Conservation (phyloP, 352 stramenopile genomes). For the Pythium guiyangense region DNA sequence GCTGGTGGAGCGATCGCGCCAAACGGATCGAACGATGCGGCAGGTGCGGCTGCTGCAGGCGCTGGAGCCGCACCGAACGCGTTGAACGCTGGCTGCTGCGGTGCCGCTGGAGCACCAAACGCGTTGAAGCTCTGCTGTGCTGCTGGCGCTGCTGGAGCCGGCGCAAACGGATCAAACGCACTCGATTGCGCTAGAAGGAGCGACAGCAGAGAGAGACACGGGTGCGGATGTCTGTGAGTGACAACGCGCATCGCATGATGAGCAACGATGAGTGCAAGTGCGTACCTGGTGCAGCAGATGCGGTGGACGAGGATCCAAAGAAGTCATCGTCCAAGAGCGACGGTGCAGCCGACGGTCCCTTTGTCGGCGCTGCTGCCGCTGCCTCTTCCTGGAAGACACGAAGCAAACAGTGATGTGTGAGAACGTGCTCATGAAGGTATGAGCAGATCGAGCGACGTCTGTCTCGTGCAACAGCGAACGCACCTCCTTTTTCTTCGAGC, state of each 20-base stretch:
- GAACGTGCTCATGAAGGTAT: background rate
- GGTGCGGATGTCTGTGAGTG: background rate
- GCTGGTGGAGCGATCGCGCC: constrained; percentile 25
- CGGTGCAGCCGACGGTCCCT: constrained; percentile 52
- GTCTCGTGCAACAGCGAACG: background rate
- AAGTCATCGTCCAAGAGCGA: constrained; percentile 79
- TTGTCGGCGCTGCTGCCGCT: constrained; percentile 28
- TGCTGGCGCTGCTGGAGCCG: constrained; percentile 20
- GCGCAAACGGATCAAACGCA: constrained; percentile 71
- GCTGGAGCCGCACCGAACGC: constrained; percentile 44
- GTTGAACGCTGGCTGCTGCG: constrained; percentile 46
- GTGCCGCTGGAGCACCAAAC: constrained; percentile 28
- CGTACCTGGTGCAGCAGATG: background rate
- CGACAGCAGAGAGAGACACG: background rate
- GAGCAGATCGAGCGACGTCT: background rate
- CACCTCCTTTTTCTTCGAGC: constrained; percentile 77
- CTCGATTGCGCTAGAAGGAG: constrained; percentile 17
- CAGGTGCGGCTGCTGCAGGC: constrained; percentile 28
- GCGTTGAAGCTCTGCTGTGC: constrained; percentile 31
- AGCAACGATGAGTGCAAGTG: constrained; percentile 25
- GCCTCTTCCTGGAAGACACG: constrained; percentile 19
- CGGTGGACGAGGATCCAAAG: constrained; percentile 35
- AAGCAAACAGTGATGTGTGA: constrained; percentile 1
- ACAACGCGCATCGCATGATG: no score
- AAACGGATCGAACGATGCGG: constrained; percentile 57